Evolutionary conservation across 2,329 filamentous ascomycete genomes (phyloP), one percentile per base, ranked within the genome.

Genomic region (Paecilomyces dactylethromorphus): DNA sequence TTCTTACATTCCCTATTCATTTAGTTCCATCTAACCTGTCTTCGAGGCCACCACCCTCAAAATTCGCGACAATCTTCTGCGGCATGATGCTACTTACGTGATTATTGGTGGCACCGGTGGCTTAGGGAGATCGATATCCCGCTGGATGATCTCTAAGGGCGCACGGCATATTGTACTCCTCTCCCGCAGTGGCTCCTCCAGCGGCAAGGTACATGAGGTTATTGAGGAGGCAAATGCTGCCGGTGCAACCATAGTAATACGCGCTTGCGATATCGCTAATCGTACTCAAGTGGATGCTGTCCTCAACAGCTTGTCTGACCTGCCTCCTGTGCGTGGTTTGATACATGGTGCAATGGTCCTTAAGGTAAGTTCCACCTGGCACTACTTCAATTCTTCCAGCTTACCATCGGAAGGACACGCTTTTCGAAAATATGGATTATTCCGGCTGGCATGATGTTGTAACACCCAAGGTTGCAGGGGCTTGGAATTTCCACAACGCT

Each of bases 51-150:
- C 5, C n/a, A 52, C 50, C 3, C n/a, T 13, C 21, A 52, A 21
- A 15, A 29, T 22, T 5, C 7, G 3, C 13, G 13, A 18, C 21
- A 5, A 18, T 24, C 50, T 29, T 3, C 11, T 52, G 11, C 10
- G 21, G 6, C 50, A 18, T 8, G 22, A 59, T 53, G 59, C 45
- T 11, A 54, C 69, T 33, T 71, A 71, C 29, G 62, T 71, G 55
- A 60, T 71, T 32, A 65, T 67, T 1, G 69, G 69, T 57, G 69
- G 69, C 55, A 66, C 65, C 21, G 68, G 69, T 53, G 69, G 69
- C 61, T 64, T 71, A 33, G 68, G 69, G 50, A 66, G 67, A 21
- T 57, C 66, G 3, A 59, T 71, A 56, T 57, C 67, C 51, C 60
- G 56, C 33, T 71, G 68, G 68, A 66, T 72, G 65, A 65, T 66